Evolutionary conservation across 2,329 filamentous ascomycete species (phyloP), one percentile per base, ranked within the genome.

Genomic region (Atkinsonella hypoxylon): DNA sequence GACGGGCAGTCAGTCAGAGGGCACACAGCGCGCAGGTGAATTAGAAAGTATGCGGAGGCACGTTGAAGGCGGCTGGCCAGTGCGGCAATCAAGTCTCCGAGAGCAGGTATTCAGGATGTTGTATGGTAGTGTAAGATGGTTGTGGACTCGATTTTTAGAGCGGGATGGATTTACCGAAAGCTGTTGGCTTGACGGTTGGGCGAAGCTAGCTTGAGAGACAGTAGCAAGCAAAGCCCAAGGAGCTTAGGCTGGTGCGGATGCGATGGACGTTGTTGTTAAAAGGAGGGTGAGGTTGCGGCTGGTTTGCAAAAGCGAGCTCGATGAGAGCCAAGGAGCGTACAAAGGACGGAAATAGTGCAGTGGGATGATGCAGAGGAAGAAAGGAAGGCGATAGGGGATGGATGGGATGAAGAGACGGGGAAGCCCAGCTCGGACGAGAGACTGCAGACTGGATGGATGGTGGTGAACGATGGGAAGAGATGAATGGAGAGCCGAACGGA

Each of bases 1-100:
- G 66, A 58, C 67, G 73, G 69, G 68, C 70, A 72, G 69, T 68
- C 70, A 72, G 67, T 64, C 55, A 66, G 62, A 70, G 69, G 26
- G 72, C 70, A 68, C 73, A 64, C 47, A 48, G 44, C 39, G 60
- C 39, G 43, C 49, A 49, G 41, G 46, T 31, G 46, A 22, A 51
- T 22, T 22, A 18, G 22, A 18, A 17, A 10, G 15, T 17, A 34
- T 42, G 20, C n/a, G 7, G 4, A 46, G 44, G 74, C 72, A 75
- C 68, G 68, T 68, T 66, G 62, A 60, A 64, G 66, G 68, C 66
- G 62, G 59, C 54, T 52, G 40, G 54, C 56, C 47, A 30, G 34
- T 53, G 40, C 26, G 45, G 45, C 45, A 36, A 38, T 11, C 13
- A 34, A 42, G 22, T 32, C 20, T 17, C 39, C 8, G 31, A 41